Evolutionary conservation across 2,329 filamentous ascomycete genomes (phyloP).

Genomic region (Aspergillus felis): DNA sequence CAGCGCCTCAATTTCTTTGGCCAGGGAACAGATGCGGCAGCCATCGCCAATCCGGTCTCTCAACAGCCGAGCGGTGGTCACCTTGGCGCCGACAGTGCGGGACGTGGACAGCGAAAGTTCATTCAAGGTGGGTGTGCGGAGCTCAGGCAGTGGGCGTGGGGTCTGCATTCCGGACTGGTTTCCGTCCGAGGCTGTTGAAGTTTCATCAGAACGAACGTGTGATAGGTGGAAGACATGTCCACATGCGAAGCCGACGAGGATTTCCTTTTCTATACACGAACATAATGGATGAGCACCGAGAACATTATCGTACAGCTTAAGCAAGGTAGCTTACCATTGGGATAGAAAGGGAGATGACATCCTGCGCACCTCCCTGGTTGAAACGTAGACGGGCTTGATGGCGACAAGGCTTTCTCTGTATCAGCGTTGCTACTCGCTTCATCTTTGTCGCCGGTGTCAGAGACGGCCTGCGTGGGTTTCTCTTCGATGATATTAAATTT

Average conservation of each 20-base stretch:
- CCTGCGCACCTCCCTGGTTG: slow-evolving; percentile 35
- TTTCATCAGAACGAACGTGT: slow-evolving; percentile 49
- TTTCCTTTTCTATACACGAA: slow-evolving; percentile 45
- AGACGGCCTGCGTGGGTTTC: slow-evolving; percentile 3
- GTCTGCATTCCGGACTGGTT: slow-evolving; percentile 19
- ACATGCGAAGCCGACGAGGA: slow-evolving; percentile 64
- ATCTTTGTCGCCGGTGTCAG: slow-evolving; percentile 3
- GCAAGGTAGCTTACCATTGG: slow-evolving; percentile 30
- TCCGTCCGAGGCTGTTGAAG: slow-evolving; percentile 17
- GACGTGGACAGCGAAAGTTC: slow-evolving; percentile 29
- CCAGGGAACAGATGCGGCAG: slow-evolving; percentile 37
- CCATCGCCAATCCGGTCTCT: slow-evolving; percentile 60
- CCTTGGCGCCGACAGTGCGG: slow-evolving; percentile 74
- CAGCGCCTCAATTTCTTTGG: slow-evolving; percentile 32
- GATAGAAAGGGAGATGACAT: slow-evolving; percentile 34
- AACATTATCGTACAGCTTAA: neutral
- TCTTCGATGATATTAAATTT: slow-evolving; percentile 70
- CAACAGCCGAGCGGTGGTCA: slow-evolving; percentile 77
- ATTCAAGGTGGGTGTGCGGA: slow-evolving; percentile 17
- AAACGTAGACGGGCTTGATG: slow-evolving; percentile 1
- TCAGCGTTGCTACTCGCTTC: slow-evolving; percentile 10
- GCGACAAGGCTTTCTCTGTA: slow-evolving; percentile 13
- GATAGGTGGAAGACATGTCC: slow-evolving; percentile 65
- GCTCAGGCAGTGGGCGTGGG: slow-evolving; percentile 17
- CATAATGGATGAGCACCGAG: neutral